Base-by-base conservation (phyloP, 1,284 basidiomycete species). In the Ganoderma meredithae region DNA sequence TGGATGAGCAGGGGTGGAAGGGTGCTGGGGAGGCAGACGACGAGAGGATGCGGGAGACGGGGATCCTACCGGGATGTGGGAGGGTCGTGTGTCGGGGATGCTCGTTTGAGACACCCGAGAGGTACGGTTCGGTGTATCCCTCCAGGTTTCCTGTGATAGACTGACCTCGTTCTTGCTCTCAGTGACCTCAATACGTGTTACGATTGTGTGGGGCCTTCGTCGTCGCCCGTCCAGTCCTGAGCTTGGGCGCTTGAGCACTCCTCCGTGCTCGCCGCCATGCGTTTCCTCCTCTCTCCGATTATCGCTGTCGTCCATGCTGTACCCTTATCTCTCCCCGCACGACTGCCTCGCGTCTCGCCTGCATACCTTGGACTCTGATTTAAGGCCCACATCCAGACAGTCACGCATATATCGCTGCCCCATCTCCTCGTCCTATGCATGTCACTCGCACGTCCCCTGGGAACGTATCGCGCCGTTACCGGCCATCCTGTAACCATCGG, bases 1-100 rank as follows among this genome's bases (percentile, higher is more conserved):
- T 71, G 7, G 73, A 72, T 8, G 65, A 58, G 39, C 65, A 40
- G 72, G 72, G 44, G 63, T 52, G 27, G 31, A 17, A 12, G 58
- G 33, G 56, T 55, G 6, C 58, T 64, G 22, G 71, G 67, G 64
- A 64, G 44, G 39, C 19, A 17, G 12, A 59, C 6, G 56, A 69
- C 2, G 63, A 62, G 47, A 25, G 69, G 72, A 56, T 64, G 62
- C 39, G 17, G n/a, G 36, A 65, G 19, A 62, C 66, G 2, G 67
- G 65, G 12, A 59, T 70, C 15, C n/a, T 66, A 59, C 71, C 74
- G 1, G 79, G 79, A 8, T 81, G 79, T 60, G 79, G 77, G 52
- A 73, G 78, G 62, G 71, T 64, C n/a, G 62, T 81, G n/a, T 81
- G 79, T 62, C 73, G 74, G 53, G 74, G 69, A 9, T 81, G 80